A percentile compares a stretch with the other conserved stretches of the same genome.
These are phyloP conservation scores for Leptomonas pyrrhocoris DNA, from an alignment of 208 protist genomes.

Conservation along the genomic window DNA sequence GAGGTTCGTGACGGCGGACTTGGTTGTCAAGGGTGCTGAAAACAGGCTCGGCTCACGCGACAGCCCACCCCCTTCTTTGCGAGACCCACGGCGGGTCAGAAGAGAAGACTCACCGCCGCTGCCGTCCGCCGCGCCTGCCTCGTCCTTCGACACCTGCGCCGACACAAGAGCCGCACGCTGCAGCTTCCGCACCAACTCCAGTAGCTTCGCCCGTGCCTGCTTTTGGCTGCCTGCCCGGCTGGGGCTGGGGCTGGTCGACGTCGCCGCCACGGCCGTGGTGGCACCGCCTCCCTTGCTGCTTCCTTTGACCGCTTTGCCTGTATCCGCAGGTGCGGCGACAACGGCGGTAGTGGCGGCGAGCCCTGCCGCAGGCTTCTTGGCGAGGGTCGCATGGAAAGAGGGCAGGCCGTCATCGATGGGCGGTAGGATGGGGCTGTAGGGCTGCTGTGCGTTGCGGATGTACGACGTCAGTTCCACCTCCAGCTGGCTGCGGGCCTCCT, in stretches of 20 bases:
- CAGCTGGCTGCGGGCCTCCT: slow-evolving; percentile 30
- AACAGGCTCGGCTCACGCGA: slow-evolving; percentile 4
- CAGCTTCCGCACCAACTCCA: slow-evolving; percentile 24
- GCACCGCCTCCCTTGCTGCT: slow-evolving; percentile 2
- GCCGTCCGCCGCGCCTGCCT: not conserved
- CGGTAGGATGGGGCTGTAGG: slow-evolving; percentile 37
- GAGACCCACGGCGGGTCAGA: slow-evolving; percentile 1
- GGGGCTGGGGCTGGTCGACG: not conserved
- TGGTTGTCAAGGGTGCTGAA: not conserved
- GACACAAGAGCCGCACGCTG: slow-evolving; percentile 21
- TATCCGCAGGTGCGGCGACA: not conserved
- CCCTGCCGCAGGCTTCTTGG: not conserved
- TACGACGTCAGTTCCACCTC: slow-evolving; percentile 25
- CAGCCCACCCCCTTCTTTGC: slow-evolving; percentile 1
- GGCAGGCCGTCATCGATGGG: not conserved
- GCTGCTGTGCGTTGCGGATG: slow-evolving; percentile 12
- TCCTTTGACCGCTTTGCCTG: not conserved
- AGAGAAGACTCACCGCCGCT: not conserved
- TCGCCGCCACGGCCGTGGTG: not conserved
- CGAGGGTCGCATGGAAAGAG: not conserved
- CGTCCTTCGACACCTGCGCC: slow-evolving; percentile 15
- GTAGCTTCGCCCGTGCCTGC: slow-evolving; percentile 21
- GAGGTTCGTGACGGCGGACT: not conserved
- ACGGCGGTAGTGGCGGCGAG: no score
- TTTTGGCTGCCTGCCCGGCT: not conserved